Conservation (phyloP, 2,329 filamentous ascomycete genomes). For the Onygenales sp. region DNA sequence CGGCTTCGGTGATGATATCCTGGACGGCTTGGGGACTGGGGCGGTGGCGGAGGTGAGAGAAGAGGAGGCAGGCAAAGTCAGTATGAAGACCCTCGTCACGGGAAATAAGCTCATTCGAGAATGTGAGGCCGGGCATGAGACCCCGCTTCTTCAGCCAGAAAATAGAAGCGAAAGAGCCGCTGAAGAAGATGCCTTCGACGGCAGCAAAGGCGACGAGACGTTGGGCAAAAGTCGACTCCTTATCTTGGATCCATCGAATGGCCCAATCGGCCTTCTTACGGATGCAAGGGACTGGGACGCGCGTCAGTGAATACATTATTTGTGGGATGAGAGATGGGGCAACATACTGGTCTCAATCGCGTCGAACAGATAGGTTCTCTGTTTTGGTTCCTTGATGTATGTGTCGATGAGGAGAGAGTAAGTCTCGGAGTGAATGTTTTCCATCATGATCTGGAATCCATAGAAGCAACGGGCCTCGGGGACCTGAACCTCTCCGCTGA, state of each 20-base stretch:
- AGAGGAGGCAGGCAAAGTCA: conserved; percentile 94
- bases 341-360: conserved; percentile 89
- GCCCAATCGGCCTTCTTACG: conserved; percentile 99
- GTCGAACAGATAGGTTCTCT: conserved; percentile 92
- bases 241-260: conserved; percentile 86
- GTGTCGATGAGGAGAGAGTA: conserved; percentile 99
- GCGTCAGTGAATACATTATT: conserved; percentile 17
- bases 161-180: conserved; percentile 94
- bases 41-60: conserved; percentile 93
- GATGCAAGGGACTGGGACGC: conserved; percentile 71
- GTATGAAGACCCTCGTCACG: conserved; percentile 99
- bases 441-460: conserved; percentile 99
- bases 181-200: conserved; percentile 99
- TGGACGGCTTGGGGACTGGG: conserved; percentile 72
- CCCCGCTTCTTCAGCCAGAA: conserved; percentile 99
- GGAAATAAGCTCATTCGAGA: conserved; percentile 99
- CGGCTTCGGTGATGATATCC: conserved; percentile 88
- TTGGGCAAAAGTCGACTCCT: conserved; percentile 87
- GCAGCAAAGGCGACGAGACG: conserved; percentile 94
- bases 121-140: conserved; percentile 95
- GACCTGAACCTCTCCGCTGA: conserved; percentile 93
- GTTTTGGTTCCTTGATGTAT: conserved; percentile 95
- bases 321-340: neutral
- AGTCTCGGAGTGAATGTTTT: conserved; percentile 99
- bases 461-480: conserved; percentile 99